Evolutionary conservation across 2,329 filamentous ascomycete species (phyloP), one percentile per base, ranked within the genome.

Genomic region (Hortaea sp.): DNA sequence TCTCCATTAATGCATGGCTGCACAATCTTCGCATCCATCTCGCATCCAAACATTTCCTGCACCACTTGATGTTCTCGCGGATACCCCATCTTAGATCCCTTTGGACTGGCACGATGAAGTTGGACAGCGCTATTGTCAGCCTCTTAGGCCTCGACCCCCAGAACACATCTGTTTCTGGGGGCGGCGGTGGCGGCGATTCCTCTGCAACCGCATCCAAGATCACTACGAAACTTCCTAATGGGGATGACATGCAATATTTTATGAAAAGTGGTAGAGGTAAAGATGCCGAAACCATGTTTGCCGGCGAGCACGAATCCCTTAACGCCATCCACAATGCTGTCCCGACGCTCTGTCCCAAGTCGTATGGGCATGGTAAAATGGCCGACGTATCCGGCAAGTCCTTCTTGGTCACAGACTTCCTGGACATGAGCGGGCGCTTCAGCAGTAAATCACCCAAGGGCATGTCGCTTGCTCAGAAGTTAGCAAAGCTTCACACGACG

Each of bases 271-370:
- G 80, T 0, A 66, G 63, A 4, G 82, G 81, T 0, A 60, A 67
- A 2, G 74, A 76, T 12, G 76, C 82, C 0, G 74, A 77, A 41
- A 53, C 73, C 32, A 89, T 89, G 84, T 88, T 89, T 59, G 68
- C 71, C 65, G 84, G 89, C 49, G 90, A 95, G 66, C 83, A 88
- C 61, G 77, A 78, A 42, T 94, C 87, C 2, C 78, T 95, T 45
- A 89, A 88, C 60, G 85, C 88, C 45, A 85, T 97, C 54, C 77
- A 88, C 61, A 60, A 71, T 40, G 72, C 73, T 10, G 83, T 92
- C 0, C 84, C 88, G 1, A 76, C 76, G 30, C 77, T 95, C 44
- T 90, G 85, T 59, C 88, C 89, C 0, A 73, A 74, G 41, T 83
- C 85, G 0, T 75, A 88, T 61, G 86, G 84, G 31, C 79, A 86